phyloP scores from a whole-genome alignment of 805 yeast species.

The Lipomyces chichibuensis region DNA sequence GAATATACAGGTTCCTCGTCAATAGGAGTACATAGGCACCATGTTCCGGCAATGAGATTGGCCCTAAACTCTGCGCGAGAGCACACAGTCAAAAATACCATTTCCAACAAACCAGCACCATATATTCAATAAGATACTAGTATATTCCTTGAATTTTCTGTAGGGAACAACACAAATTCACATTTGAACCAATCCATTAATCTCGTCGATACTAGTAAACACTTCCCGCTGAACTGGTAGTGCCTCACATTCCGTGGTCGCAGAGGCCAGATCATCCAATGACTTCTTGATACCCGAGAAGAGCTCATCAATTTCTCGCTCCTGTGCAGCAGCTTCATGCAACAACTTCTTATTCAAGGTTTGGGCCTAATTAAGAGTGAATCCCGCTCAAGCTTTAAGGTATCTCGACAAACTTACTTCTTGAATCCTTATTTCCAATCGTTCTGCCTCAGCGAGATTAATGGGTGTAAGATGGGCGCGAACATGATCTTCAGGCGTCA shows the following conservation, averaged over 20 bases:
- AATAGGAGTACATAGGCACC: no score
- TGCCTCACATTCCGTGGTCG: conserved; percentile 16
- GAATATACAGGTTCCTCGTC: background rate
- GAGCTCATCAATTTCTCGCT: conserved; percentile 21
- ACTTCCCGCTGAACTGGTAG: conserved; percentile 25
- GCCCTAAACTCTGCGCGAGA: background rate
- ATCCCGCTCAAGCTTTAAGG: background rate
- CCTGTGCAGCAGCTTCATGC: conserved; percentile 20
- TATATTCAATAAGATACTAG: background rate
- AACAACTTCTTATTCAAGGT: conserved; percentile 23
- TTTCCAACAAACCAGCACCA: no score
- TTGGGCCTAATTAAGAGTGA: conserved; percentile 9
- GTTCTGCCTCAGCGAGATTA: conserved; percentile 36
- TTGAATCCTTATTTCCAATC: conserved; percentile 23
- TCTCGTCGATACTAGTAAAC: conserved; percentile 17
- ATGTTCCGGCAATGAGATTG: no score
- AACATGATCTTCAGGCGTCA: conserved; percentile 42
- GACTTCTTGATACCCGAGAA: conserved; percentile 10
- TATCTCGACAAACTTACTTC: conserved; percentile 10
- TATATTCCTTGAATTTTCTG: background rate
- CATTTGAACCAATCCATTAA: conserved; percentile 7
- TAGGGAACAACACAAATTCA: background rate
- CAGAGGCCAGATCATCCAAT: conserved; percentile 19
- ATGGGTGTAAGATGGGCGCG: conserved; percentile 39
- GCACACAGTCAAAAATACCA: background rate